Base-by-base conservation (phyloP, 1,139 yeast genomes). In the Magnusiomyces suaveolens region DNA sequence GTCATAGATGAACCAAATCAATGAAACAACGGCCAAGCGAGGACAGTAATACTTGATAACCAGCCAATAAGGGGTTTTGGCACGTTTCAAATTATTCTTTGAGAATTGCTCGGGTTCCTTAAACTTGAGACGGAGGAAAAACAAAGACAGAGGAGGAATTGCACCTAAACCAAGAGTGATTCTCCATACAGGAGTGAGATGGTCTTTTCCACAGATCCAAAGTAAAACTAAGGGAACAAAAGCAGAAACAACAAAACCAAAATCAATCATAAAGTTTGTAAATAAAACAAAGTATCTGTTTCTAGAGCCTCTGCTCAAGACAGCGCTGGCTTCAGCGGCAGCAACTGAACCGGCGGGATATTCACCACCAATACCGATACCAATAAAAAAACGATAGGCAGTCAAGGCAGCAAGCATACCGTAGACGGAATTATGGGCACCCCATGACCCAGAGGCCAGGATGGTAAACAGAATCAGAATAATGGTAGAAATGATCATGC, bases 311-410 rank as follows among this genome's bases (percentile, higher is more conserved):
- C 82, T 76, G 29, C 94, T 87, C 63, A 89, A 74, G 63, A 80
- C 74, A 56, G 85, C 82, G 46, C 95, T 84, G 50, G 95, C 94
- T 71, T 90, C 97, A 33, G 96, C 90, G 60, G 95, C 88, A 50
- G 95, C 95, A 29, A 90, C 94, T 1, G 96, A 86, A 43, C 96
- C 88, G 25, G 95, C 84, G 48, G 96, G 96, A 67, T 90, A 90
- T 72, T 90, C 97, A 52, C 95, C 90, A 24, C 76, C 76, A 56
- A 77, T 75, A 60, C 89, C 94, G 61, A 85, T 76, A 69, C 96
- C 97, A 54, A 90, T 74, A 69, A 90, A 85, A 71, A 87, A 87
- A 68, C 97, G 79, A 69, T 85, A 87, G 20, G 83, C 83, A 14
- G 95, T 87, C 52, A 90, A 73, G 23, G 95, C 92, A 4, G 88